A percentile compares a stretch with the other conserved stretches of the same genome.
These are phyloP conservation scores for Podospora sp. DNA, from an alignment of 495 filamentous ascomycete genomes.

Conservation along the genomic window DNA sequence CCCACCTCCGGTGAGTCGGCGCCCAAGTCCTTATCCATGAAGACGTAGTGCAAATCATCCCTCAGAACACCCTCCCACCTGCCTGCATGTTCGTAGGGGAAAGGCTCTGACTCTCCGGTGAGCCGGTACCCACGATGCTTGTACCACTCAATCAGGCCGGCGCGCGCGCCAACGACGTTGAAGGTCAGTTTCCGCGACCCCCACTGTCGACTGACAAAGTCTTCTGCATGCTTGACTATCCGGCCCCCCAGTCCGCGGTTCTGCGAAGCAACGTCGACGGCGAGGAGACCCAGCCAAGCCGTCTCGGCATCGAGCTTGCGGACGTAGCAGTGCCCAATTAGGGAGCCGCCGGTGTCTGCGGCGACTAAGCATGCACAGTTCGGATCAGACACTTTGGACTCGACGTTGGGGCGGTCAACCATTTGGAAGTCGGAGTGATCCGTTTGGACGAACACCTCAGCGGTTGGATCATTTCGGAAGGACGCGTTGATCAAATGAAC, in stretches of 20 bases:
- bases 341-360: not conserved
- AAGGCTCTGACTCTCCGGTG: not conserved
- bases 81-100: not conserved
- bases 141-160: not conserved
- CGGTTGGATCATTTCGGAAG: not conserved
- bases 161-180: not conserved
- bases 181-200: not conserved
- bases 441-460: not conserved
- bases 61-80: not conserved
- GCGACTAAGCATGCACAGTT: not conserved
- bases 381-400: not conserved
- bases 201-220: not conserved
- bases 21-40: not conserved
- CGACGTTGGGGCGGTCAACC: not conserved
- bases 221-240: not conserved
- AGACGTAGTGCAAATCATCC: not conserved
- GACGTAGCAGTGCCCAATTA: not conserved
- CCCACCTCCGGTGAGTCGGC: not conserved
- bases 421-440: not conserved
- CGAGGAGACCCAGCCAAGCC: not conserved
- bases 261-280: not conserved
- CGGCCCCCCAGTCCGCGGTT: not conserved
- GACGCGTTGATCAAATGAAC: not conserved
- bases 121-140: not conserved
- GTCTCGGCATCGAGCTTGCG: not conserved